These are phyloP conservation scores for Nepenthes mirabilis DNA, from an alignment of 148 eudicot genomes.

Conservation along the genomic window DNA sequence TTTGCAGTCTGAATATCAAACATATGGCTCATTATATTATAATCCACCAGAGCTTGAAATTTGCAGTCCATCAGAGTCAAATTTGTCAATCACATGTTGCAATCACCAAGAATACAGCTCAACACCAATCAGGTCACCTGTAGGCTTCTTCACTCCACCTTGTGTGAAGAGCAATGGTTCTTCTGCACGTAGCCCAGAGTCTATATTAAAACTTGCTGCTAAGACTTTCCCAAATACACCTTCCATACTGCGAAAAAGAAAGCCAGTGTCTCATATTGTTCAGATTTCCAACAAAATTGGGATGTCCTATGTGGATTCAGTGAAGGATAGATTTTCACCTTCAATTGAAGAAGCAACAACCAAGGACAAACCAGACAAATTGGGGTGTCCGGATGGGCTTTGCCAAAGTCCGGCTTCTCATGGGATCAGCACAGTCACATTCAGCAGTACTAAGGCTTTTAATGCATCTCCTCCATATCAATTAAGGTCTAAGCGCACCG, in stretches of 20 bases:
- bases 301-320: slow-evolving; percentile 18
- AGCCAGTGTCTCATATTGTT: slow-evolving; percentile 21
- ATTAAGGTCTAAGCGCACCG: slow-evolving; percentile 50
- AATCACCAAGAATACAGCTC: slow-evolving; percentile 20
- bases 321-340: slow-evolving; percentile 13
- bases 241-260: slow-evolving; percentile 82
- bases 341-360: slow-evolving; percentile 10
- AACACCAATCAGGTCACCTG: slow-evolving; percentile 24
- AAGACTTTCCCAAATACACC: slow-evolving; percentile 75
- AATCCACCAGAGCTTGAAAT: slow-evolving; percentile 43
- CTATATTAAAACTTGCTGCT: slow-evolving; percentile 73
- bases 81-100: slow-evolving; percentile 13
- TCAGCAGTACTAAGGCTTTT: slow-evolving; percentile 27
- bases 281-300: slow-evolving; percentile 17
- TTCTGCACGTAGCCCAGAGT: slow-evolving; percentile 51
- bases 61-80: slow-evolving; percentile 26
- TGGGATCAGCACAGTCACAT: slow-evolving; percentile 13
- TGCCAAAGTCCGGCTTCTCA: slow-evolving; percentile 21
- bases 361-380: slow-evolving; percentile 13
- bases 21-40: slow-evolving; percentile 42
- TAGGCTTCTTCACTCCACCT: slow-evolving; percentile 62
- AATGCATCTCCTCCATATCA: slow-evolving; percentile 88
- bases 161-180: slow-evolving; percentile 32
- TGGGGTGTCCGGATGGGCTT: slow-evolving; percentile 18
- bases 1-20: slow-evolving; percentile 19